phyloP scores from a whole-genome alignment of 2,329 filamentous ascomycete species.

The Apiospora aurea region DNA sequence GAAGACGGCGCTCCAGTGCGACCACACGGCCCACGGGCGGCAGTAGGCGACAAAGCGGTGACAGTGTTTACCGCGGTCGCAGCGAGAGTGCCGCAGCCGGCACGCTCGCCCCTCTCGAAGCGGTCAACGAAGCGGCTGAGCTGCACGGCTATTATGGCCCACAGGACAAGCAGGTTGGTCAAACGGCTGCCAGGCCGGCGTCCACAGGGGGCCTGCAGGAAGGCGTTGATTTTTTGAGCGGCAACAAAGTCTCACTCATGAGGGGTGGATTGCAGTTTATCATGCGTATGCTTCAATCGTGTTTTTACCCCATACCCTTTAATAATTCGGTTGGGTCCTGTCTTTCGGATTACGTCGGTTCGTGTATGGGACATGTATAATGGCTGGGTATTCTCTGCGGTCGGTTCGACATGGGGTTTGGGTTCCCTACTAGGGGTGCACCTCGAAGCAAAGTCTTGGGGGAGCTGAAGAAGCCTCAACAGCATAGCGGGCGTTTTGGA shows the following conservation, averaged over 20 bases:
- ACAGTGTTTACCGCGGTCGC: conserved; percentile 33
- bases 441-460: background rate
- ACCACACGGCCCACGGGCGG: conserved; percentile 29
- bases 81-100: conserved; percentile 35
- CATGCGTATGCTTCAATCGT: background rate
- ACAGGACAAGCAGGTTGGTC: conserved; percentile 46
- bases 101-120: conserved; percentile 38
- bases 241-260: background rate
- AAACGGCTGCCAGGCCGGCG: conserved; percentile 45
- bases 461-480: background rate
- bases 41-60: conserved; percentile 31
- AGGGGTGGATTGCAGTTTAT: background rate
- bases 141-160: conserved; percentile 58
- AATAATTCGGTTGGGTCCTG: background rate
- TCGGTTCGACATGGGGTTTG: background rate
- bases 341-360: background rate
- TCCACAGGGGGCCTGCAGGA: background rate
- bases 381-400: background rate
- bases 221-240: background rate
- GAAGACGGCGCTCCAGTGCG: conserved; percentile 45
- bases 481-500: conserved; percentile 16
- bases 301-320: conserved; percentile 10
- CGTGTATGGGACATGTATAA: background rate
- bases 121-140: conserved; percentile 51
- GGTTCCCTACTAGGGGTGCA: background rate